phyloP scores from a whole-genome alignment of 2,329 filamentous ascomycete genomes.

The Ambrosiella beaveri region DNA sequence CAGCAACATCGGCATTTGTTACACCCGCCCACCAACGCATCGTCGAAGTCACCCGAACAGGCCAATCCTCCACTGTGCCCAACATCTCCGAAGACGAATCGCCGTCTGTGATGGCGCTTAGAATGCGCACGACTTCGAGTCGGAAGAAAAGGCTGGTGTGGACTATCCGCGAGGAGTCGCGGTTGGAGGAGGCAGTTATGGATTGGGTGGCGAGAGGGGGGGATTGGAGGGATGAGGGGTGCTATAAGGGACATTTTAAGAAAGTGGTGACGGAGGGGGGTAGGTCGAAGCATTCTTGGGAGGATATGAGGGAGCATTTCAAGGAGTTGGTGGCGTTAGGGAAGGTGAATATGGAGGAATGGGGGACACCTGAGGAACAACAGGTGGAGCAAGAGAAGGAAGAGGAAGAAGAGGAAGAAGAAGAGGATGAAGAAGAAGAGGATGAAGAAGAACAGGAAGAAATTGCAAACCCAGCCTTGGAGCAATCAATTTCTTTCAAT shows the following conservation, averaged over 20 bases:
- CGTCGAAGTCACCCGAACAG: background rate
- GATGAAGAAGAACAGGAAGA: background rate
- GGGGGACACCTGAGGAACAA: background rate
- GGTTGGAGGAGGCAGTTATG: conserved; percentile 8
- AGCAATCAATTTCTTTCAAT: background rate
- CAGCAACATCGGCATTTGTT: background rate
- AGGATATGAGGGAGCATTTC: conserved; percentile 7
- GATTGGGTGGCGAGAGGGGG: conserved; percentile 12
- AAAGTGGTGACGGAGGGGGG: background rate
- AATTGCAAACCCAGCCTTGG: too few relatives aligned
- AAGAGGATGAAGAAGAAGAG: background rate
- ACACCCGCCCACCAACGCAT: background rate
- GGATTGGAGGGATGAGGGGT: conserved; percentile 11
- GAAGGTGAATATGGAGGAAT: conserved; percentile 11
- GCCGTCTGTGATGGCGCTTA: conserved; percentile 8
- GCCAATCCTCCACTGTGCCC: background rate
- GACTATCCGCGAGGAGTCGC: conserved; percentile 6
- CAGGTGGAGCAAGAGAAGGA: background rate
- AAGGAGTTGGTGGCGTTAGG: conserved; percentile 6
- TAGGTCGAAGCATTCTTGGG: conserved; percentile 5
- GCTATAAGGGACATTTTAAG: conserved; percentile 9
- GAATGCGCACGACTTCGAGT: conserved; percentile 7
- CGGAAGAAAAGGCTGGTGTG: conserved; percentile 7
- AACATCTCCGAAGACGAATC: conserved; percentile 8
- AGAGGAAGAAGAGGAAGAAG: background rate